These are phyloP conservation scores for Astrothelium subdiscretum DNA, from an alignment of 495 filamentous ascomycete genomes.

Conservation along the genomic window DNA sequence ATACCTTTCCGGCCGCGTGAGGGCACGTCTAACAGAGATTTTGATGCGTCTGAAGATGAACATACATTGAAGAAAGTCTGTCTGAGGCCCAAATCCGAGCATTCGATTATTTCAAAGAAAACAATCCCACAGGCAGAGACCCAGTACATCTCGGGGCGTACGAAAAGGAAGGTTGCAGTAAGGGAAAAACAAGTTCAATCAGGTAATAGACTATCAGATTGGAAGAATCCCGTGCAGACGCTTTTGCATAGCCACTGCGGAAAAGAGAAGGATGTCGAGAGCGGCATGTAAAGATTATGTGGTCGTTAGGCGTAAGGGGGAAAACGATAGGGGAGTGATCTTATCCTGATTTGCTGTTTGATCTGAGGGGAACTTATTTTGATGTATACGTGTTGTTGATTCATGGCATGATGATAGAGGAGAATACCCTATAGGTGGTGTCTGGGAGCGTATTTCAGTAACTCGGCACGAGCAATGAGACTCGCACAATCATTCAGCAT, in stretches of 20 bases:
- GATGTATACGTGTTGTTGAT: neutral
- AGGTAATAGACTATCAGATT: neutral
- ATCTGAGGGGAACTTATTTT: neutral
- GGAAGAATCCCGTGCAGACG: neutral
- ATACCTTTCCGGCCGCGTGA: neutral
- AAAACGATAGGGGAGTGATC: too few relatives aligned
- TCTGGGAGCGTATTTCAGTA: neutral
- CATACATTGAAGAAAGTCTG: neutral
- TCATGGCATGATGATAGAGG: neutral
- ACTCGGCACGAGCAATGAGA: too few relatives aligned
- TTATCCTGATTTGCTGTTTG: too few relatives aligned
- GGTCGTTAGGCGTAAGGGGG: neutral
- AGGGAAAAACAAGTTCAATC: neutral
- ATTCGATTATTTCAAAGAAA: neutral
- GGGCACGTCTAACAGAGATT: neutral
- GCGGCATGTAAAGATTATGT: neutral
- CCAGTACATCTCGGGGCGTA: neutral
- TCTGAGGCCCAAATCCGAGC: neutral
- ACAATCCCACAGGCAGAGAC: neutral
- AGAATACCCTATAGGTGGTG: neutral
- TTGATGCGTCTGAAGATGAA: neutral
- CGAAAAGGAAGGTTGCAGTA: neutral
- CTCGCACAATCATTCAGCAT: too few relatives aligned
- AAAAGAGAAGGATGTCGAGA: neutral
- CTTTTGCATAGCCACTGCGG: neutral